These are phyloP conservation scores for Stachybotrys chlorohalonatus DNA, from an alignment of 2,329 filamentous ascomycete species.

Conservation along the genomic window DNA sequence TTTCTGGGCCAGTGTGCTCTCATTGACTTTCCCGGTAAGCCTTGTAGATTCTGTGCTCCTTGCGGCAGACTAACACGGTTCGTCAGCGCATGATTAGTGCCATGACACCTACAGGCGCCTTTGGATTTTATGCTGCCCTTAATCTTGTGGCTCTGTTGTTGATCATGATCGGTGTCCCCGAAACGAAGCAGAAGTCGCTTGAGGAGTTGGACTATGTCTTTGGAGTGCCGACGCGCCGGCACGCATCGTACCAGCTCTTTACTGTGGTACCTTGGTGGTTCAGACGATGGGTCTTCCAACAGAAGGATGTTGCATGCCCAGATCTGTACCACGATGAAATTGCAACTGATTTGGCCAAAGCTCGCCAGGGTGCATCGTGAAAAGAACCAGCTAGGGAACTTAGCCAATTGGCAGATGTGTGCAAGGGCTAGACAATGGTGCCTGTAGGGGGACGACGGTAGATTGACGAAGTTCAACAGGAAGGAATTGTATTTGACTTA, in stretches of 20 bases:
- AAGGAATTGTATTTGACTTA: no score
- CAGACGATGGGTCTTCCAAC: constrained; percentile 17
- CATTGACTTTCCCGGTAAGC: constrained; percentile 32
- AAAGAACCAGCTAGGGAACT: not conserved
- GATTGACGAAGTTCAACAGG: no score
- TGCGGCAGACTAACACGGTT: not conserved
- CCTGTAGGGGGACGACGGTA: no score
- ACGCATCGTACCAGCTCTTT: constrained; percentile 22
- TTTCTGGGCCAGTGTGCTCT: constrained; percentile 38
- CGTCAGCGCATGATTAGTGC: constrained; percentile 24
- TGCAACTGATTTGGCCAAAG: not conserved
- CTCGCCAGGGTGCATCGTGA: not conserved
- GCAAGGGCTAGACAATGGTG: no score
- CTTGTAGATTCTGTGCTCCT: no score
- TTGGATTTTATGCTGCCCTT: constrained; percentile 48
- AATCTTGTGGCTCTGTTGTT: constrained; percentile 53
- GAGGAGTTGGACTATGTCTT: constrained; percentile 32
- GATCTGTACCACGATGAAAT: constrained; percentile 17
- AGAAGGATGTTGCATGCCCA: constrained; percentile 15
- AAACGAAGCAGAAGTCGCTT: constrained; percentile 35
- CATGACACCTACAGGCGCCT: constrained; percentile 21
- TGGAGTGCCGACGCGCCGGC: constrained; percentile 20
- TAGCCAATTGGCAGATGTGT: not conserved
- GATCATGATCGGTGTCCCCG: constrained; percentile 53
- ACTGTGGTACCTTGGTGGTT: constrained; percentile 23